Evolutionary conservation across 202 grass and related monocot genomes (phyloP).

Genomic region (Thinopyrum obtusiflorum): DNA sequence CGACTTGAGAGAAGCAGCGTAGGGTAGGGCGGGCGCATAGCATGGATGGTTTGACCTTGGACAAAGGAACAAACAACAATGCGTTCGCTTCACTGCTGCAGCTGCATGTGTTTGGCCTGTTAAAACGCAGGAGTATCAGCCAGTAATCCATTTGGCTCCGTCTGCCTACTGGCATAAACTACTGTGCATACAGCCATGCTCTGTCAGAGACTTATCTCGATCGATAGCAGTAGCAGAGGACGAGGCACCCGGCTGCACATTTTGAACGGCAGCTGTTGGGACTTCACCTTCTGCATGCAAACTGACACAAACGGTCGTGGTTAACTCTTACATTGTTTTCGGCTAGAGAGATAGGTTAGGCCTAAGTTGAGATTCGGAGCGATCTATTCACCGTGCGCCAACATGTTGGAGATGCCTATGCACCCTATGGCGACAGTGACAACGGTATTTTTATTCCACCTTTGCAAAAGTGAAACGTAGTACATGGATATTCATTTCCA

Average conservation of each 20-base stretch:
- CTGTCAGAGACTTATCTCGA: not conserved
- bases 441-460: not conserved
- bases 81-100: not conserved
- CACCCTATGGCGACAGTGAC: not conserved
- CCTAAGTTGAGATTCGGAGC: not conserved
- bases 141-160: not conserved
- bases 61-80: not conserved
- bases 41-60: constrained; percentile 23
- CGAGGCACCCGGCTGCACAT: not conserved
- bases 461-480: not conserved
- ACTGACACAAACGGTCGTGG: too few species aligned
- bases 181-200: not conserved
- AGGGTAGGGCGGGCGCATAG: not conserved
- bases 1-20: constrained; percentile 9
- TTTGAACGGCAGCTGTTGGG: not conserved
- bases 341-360: not conserved
- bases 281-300: too few species aligned
- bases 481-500: not conserved
- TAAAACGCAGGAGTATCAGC: too few species aligned
- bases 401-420: not conserved
- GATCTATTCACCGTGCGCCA: not conserved
- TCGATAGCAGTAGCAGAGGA: not conserved
- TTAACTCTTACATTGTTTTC: not conserved
- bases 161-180: not conserved
- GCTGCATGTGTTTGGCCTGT: not conserved